These are phyloP conservation scores for Neocatenulostroma microsporum DNA, from an alignment of 2,329 filamentous ascomycete genomes.

Conservation along the genomic window DNA sequence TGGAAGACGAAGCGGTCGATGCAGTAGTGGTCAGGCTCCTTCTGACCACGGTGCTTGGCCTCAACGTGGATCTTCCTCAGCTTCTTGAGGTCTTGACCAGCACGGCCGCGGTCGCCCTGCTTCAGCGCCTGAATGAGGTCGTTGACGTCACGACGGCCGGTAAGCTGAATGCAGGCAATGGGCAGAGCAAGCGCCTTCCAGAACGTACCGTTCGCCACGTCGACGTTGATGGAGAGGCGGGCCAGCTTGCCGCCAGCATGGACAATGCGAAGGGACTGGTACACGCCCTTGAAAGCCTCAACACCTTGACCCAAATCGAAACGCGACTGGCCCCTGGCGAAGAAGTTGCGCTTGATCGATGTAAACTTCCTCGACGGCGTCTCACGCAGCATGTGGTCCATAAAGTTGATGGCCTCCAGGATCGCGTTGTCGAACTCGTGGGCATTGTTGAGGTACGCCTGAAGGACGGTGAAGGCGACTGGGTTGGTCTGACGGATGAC, in stretches of 20 bases:
- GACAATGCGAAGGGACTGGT: constrained; percentile 72
- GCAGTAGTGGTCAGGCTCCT: constrained; percentile 37
- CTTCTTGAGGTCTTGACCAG: constrained; percentile 32
- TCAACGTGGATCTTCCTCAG: constrained; percentile 37
- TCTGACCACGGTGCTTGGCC: constrained; percentile 33
- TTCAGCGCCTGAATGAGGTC: constrained; percentile 21
- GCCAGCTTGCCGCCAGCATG: constrained; percentile 48
- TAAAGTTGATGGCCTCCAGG: constrained; percentile 76
- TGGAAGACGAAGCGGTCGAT: constrained; percentile 43
- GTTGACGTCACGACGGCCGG: constrained; percentile 17
- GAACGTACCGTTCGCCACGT: constrained; percentile 87
- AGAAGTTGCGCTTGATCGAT: constrained; percentile 76
- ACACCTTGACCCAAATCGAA: constrained; percentile 56
- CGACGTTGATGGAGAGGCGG: constrained; percentile 69
- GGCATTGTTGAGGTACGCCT: constrained; percentile 56
- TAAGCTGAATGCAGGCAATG: constrained; percentile 28
- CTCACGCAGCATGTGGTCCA: constrained; percentile 83
- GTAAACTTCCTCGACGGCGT: constrained; percentile 60
- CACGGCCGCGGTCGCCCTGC: constrained; percentile 14
- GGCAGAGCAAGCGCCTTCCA: constrained; percentile 49
- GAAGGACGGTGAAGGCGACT: constrained; percentile 60
- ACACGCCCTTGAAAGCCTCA: constrained; percentile 81
- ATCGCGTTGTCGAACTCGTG: constrained; percentile 57
- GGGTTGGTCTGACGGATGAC: constrained; percentile 57
- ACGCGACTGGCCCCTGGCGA: constrained; percentile 47